Evolutionary conservation across 345 rosid species (phyloP).

Genomic region (Eucalyptus sp.): DNA sequence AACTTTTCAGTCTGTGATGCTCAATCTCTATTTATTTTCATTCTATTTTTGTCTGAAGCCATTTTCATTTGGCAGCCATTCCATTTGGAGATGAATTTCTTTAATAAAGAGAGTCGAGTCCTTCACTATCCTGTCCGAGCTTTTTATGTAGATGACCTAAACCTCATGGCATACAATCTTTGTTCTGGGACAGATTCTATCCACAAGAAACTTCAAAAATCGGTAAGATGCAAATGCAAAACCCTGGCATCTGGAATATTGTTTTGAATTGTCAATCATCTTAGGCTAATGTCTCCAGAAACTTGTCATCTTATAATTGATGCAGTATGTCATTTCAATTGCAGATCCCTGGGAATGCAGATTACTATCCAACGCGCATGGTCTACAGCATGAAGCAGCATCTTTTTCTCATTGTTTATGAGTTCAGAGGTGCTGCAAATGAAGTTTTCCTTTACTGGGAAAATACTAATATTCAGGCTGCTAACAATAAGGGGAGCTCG

Average conservation of each 20-base stretch:
- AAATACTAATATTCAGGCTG: slow-evolving; percentile 53
- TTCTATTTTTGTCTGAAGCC: slow-evolving; percentile 12
- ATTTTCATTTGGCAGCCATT: slow-evolving; percentile 58
- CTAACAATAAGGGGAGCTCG: slow-evolving; percentile 69
- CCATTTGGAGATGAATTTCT: slow-evolving; percentile 97
- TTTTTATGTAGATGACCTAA: slow-evolving; percentile 75
- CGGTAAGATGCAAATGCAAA: slow-evolving; percentile 23
- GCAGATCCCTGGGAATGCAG: slow-evolving; percentile 84
- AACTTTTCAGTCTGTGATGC: background rate
- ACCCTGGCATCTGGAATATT: background rate
- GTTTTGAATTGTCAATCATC: background rate
- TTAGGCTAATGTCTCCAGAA: background rate
- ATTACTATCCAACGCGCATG: slow-evolving; percentile 59
- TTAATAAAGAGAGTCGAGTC: slow-evolving; percentile 81
- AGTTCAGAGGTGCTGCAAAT: slow-evolving; percentile 69
- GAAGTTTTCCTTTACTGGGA: slow-evolving; percentile 95
- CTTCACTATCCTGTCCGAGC: slow-evolving; percentile 95
- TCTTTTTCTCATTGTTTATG: slow-evolving; percentile 78
- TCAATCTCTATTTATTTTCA: background rate
- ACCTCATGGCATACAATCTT: slow-evolving; percentile 86
- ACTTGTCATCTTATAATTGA: background rate
- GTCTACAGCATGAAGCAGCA: slow-evolving; percentile 63
- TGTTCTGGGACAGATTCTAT: slow-evolving; percentile 69
- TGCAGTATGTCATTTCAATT: background rate
- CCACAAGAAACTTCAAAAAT: slow-evolving; percentile 79